Conservation (phyloP, 345 rosid species). For the Passiflora organensis region DNA sequence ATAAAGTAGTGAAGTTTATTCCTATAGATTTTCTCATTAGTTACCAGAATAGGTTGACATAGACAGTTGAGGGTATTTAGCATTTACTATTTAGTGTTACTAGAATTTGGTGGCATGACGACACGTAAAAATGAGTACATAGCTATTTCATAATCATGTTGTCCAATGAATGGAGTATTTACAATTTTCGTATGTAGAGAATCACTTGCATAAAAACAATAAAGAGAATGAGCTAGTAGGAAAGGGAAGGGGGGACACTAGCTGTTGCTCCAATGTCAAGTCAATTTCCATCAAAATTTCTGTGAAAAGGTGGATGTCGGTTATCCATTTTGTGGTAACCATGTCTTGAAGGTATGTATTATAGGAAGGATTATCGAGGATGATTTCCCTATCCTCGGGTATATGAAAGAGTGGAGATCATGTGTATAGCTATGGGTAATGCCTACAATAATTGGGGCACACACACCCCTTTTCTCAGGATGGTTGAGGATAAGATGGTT, state of each 20-base stretch:
- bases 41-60: too few species aligned
- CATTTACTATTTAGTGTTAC: too few species aligned
- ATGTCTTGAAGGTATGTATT: neutral
- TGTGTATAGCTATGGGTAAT: neutral
- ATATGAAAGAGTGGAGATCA: neutral
- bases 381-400: conserved; percentile 5
- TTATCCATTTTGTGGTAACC: neutral
- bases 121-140: too few species aligned
- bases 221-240: neutral
- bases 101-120: too few species aligned
- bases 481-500: conserved; percentile 10
- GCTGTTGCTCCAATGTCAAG: conserved; percentile 2
- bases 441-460: conserved; percentile 2
- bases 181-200: neutral
- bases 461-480: neutral
- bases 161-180: neutral
- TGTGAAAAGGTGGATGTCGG: neutral
- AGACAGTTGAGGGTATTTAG: too few species aligned
- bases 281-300: neutral
- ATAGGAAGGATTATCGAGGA: conserved; percentile 6
- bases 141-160: neutral
- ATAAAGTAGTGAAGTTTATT: too few species aligned
- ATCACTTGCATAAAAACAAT: neutral
- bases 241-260: neutral
- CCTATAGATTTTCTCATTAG: neutral